Evolutionary conservation across 192 early-diverging fungal species (phyloP).

Genomic region (Mortierella alpina): DNA sequence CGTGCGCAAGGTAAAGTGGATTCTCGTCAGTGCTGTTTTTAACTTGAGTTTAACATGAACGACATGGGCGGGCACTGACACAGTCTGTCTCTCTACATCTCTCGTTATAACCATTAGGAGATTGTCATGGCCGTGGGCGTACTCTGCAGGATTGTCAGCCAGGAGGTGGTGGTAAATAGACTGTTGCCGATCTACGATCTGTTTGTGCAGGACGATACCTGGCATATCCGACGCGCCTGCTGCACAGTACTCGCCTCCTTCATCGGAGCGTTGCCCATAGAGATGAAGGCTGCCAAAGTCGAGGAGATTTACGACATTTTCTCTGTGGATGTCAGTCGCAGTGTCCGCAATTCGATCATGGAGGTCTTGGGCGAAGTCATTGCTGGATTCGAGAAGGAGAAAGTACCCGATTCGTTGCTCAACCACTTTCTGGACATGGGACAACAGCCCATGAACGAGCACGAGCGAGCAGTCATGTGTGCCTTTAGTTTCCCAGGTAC

Average conservation of each 20-base stretch:
- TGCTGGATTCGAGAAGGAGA: conserved; percentile 59
- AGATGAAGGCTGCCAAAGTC: conserved; percentile 55
- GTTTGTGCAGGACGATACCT: conserved; percentile 64
- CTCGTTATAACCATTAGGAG: conserved; percentile 28
- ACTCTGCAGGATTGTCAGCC: conserved; percentile 25
- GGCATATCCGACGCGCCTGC: conserved; percentile 70
- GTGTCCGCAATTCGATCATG: conserved; percentile 63
- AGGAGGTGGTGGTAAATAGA: conserved; percentile 38
- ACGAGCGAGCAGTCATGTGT: conserved; percentile 65
- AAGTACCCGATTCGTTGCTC: conserved; percentile 63
- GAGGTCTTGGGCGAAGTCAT: conserved; percentile 71
- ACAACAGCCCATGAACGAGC: conserved; percentile 60
- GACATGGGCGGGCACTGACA: neutral
- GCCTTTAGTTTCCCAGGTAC: conserved; percentile 69
- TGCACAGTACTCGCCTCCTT: conserved; percentile 60
- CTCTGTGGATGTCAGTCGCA: conserved; percentile 63
- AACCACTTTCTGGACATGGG: conserved; percentile 62
- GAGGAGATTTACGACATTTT: conserved; percentile 63
- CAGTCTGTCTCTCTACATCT: neutral
- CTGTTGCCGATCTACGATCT: conserved; percentile 64
- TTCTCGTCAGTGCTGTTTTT: neutral
- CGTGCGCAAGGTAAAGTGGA: conserved; percentile 59
- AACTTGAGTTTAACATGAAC: neutral
- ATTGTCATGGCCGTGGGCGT: conserved; percentile 52
- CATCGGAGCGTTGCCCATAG: conserved; percentile 58